These are phyloP conservation scores for Malania oleifera DNA, from an alignment of 164 flowering plant species.

Conservation along the genomic window DNA sequence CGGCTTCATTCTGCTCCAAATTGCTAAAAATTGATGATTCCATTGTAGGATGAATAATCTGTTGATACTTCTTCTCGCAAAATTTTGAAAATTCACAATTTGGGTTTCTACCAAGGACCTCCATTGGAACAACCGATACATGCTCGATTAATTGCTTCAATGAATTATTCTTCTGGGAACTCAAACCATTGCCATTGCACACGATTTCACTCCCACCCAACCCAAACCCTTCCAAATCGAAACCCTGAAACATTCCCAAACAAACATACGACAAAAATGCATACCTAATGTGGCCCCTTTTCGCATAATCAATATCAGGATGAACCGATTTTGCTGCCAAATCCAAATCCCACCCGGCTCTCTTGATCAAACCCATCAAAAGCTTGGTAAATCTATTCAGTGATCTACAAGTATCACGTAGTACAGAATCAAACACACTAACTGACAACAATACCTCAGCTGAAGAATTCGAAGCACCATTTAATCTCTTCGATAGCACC, in stretches of 20 bases:
- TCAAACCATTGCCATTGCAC: constrained; percentile 22
- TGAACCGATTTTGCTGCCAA: constrained; percentile 65
- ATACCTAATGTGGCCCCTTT: constrained; percentile 58
- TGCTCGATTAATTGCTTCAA: constrained; percentile 61
- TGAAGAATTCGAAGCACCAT: constrained; percentile 17
- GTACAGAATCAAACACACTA: constrained; percentile 59
- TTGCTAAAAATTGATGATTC: constrained; percentile 71
- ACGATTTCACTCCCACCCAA: constrained; percentile 23
- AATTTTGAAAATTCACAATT: constrained; percentile 58
- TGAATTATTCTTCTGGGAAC: constrained; percentile 15
- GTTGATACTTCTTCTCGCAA: constrained; percentile 74
- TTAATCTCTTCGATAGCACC: constrained; percentile 39
- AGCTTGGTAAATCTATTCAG: constrained; percentile 56
- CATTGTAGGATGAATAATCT: constrained; percentile 77
- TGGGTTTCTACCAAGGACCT: constrained; percentile 45
- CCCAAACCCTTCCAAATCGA: constrained; percentile 54
- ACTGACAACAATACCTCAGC: constrained; percentile 49
- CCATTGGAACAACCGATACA: constrained; percentile 53
- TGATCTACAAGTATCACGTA: constrained; percentile 53
- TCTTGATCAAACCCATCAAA: constrained; percentile 69
- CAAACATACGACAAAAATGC: constrained; percentile 82
- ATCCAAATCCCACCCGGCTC: constrained; percentile 85
- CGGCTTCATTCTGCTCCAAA: constrained; percentile 44
- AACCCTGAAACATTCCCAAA: constrained; percentile 71
- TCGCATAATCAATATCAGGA: constrained; percentile 49